Base-by-base conservation (phyloP, 768 basidiomycete genomes). In the Ramaria sp. region DNA sequence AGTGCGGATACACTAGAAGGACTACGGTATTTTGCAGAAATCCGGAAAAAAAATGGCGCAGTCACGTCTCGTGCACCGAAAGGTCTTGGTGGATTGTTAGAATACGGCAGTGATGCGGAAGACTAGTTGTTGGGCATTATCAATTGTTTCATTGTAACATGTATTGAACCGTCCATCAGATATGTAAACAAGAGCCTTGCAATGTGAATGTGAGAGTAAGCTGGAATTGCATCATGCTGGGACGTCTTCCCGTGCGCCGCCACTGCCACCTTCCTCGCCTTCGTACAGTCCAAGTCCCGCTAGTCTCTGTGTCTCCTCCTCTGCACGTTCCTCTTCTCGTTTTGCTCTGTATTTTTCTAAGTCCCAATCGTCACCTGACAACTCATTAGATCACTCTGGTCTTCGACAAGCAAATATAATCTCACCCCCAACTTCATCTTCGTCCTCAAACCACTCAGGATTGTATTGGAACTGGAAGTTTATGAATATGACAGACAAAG, bases 381-480 rank as follows among this genome's bases (percentile, higher is more conserved):
- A 57, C 15, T 15, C 13, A 5, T 28, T 18, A 42, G 41, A n/a
- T 27, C 7, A 20, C 3, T 8, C 16, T 53, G 18, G 5, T 34
- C 18, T 51, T n/a, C n/a, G 34, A 30, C 20, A 12, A 5, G 22
- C 10, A 30, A 30, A 41, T 30, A 13, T 16, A 15, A 22, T 27
- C 45, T 18, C 63, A 22, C 61, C 66, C 22, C 67, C 74, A 18
- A 63, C 73, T 2, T 72, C 80, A 25, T 78, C 79, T 49, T 84
- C 78, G 62, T 91, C 91, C 59, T 83, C 79, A 72, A 92, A 93
- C 87, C 89, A 91, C 62, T 92, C 88, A 16, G 91, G 87, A 68
- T 94, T 93, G 80, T 89, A 95, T 71, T 89, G 85, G 78, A 96
- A 95, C 86, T 91, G 62, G 5, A 59, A 20, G 20, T 37, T 58